Evolutionary conservation across 73 alveolate species (phyloP).

Genomic region (Paramecium biaurelia): DNA sequence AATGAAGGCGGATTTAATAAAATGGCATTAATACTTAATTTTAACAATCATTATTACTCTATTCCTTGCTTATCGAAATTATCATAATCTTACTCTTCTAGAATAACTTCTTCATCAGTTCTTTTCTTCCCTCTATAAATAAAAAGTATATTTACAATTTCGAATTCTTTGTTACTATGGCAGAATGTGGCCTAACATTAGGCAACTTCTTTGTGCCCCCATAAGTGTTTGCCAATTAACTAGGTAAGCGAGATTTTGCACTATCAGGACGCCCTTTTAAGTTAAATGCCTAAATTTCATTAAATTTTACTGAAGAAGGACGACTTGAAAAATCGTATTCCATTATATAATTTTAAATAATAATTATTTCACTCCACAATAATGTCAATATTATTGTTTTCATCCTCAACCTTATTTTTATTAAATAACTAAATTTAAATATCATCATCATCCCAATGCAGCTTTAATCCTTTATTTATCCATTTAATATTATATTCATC

Average conservation of each 20-base stretch:
- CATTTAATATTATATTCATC: slow-evolving; percentile 36
- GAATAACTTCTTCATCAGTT: slow-evolving; percentile 19
- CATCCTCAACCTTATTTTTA: neutral
- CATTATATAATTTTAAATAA: neutral
- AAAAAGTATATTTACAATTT: neutral
- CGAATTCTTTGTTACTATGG: neutral
- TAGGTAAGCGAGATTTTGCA: neutral
- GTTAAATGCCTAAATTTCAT: neutral
- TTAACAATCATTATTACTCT: slow-evolving; percentile 15
- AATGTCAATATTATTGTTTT: neutral
- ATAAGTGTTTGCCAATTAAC: neutral
- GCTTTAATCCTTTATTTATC: neutral
- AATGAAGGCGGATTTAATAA: slow-evolving; percentile 17
- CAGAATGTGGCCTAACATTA: slow-evolving; percentile 23
- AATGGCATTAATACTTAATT: slow-evolving; percentile 10
- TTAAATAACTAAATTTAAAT: neutral
- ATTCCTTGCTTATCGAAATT: slow-evolving; percentile 13
- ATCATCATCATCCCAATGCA: neutral
- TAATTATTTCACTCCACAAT: neutral
- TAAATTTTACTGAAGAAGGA: slow-evolving; percentile 9
- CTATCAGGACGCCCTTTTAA: slow-evolving; percentile 42
- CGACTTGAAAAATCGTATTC: slow-evolving; percentile 22
- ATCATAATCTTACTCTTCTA: slow-evolving; percentile 14
- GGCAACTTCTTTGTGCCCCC: slow-evolving; percentile 3
- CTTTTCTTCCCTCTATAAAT: neutral